phyloP scores from a whole-genome alignment of 345 rosid genomes.

The Sonneratia alba region DNA sequence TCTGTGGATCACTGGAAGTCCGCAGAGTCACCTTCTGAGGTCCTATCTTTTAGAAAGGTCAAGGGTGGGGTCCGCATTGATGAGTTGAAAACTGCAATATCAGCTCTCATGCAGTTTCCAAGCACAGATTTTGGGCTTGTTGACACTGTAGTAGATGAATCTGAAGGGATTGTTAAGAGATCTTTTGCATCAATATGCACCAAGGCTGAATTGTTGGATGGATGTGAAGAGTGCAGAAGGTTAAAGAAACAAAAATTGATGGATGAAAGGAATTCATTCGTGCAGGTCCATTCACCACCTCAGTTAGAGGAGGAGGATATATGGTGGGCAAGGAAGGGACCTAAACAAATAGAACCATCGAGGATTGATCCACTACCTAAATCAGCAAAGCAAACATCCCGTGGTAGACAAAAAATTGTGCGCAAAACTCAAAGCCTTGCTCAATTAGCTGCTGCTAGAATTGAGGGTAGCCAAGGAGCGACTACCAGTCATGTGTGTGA shows the following conservation, averaged over 20 bases:
- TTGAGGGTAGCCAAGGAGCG: slow-evolving; percentile 97
- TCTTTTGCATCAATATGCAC: slow-evolving; percentile 33
- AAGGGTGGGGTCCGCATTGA: slow-evolving; percentile 38
- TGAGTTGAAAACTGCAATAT: slow-evolving; percentile 60
- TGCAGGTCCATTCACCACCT: slow-evolving; percentile 59
- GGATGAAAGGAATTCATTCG: slow-evolving; percentile 57
- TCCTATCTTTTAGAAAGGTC: slow-evolving; percentile 28
- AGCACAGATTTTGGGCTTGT: slow-evolving; percentile 28
- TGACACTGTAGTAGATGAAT: slow-evolving; percentile 45
- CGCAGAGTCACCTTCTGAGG: slow-evolving; percentile 19
- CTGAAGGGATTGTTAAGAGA: slow-evolving; percentile 61
- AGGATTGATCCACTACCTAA: slow-evolving; percentile 64
- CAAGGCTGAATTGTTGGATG: slow-evolving; percentile 46
- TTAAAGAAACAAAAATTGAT: slow-evolving; percentile 49
- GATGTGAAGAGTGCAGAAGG: slow-evolving; percentile 91
- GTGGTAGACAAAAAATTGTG: slow-evolving; percentile 78
- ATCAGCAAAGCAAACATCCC: slow-evolving; percentile 57
- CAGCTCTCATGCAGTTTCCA: slow-evolving; percentile 64
- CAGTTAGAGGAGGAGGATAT: slow-evolving; percentile 78
- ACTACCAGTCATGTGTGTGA: slow-evolving; percentile 92
- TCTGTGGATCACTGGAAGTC: slow-evolving; percentile 37
- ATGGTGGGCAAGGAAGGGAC: slow-evolving; percentile 90
- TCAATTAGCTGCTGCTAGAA: slow-evolving; percentile 85
- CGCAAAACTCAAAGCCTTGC: slow-evolving; percentile 89
- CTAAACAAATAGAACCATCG: slow-evolving; percentile 40